Conservation (phyloP, 768 basidiomycete species). For the Cyclocybe cylindracea region DNA sequence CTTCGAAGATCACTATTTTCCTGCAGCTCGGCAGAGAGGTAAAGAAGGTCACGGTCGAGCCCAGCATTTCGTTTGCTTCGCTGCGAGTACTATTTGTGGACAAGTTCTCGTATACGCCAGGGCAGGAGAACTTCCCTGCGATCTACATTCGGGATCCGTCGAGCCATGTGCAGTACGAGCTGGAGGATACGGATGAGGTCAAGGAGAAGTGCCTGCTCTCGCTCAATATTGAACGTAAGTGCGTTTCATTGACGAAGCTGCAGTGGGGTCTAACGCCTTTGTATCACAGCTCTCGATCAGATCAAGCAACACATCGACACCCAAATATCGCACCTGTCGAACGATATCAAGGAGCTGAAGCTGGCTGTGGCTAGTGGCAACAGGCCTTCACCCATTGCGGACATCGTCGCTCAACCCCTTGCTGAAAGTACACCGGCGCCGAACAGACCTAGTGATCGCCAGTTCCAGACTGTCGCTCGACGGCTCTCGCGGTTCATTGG, state of each 20-base stretch:
- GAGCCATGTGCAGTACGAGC: constrained; percentile 92
- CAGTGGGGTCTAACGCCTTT: constrained; percentile 5
- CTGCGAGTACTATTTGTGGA: constrained; percentile 91
- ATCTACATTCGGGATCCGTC: constrained; percentile 94
- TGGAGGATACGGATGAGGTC: constrained; percentile 93
- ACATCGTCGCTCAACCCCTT: constrained; percentile 56
- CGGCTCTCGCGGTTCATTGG: constrained; percentile 73
- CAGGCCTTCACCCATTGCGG: constrained; percentile 47
- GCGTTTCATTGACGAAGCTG: constrained; percentile 3
- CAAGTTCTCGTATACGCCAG: constrained; percentile 92
- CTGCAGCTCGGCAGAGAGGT: constrained; percentile 89
- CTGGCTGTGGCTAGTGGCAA: constrained; percentile 54
- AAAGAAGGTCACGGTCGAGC: constrained; percentile 79
- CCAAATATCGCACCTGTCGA: constrained; percentile 82
- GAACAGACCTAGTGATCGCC: constrained; percentile 71
- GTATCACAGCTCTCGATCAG: constrained; percentile 82
- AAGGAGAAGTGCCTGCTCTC: constrained; percentile 86
- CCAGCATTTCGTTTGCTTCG: constrained; percentile 67
- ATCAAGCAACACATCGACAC: constrained; percentile 97
- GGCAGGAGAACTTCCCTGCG: constrained; percentile 89
- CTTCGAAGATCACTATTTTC: constrained; percentile 69
- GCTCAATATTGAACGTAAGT: constrained; percentile 95
- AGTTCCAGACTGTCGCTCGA: constrained; percentile 72
- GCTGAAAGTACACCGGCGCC: constrained; percentile 67
- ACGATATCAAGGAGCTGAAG: constrained; percentile 90